Evolutionary conservation across 2,329 filamentous ascomycete species (phyloP).

Genomic region (Sporothrix dimorphospora): DNA sequence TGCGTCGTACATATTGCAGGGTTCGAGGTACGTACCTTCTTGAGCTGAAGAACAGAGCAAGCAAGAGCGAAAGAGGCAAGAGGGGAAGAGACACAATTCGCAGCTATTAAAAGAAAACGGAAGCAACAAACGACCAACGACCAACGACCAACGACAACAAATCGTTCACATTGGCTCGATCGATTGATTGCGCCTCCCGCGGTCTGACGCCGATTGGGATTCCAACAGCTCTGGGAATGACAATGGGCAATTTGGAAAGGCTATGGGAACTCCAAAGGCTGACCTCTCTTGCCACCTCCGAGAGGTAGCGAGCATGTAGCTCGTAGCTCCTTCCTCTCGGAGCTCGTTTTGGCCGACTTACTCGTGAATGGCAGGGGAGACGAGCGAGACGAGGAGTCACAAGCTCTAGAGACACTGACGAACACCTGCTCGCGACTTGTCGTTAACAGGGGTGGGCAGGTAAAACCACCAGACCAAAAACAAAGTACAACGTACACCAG

Average conservation of each 20-base stretch:
- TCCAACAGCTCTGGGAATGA: background rate
- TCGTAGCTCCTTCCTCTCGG: slow-evolving; percentile 15
- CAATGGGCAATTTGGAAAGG: background rate
- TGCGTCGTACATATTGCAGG: background rate
- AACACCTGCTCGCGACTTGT: background rate
- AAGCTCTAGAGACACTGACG: background rate
- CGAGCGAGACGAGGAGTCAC: background rate
- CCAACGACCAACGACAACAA: background rate
- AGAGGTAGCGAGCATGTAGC: background rate
- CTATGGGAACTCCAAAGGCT: background rate
- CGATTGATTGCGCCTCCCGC: background rate
- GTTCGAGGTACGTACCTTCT: background rate
- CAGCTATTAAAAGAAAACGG: background rate
- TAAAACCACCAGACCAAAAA: too few species aligned
- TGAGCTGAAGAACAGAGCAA: background rate
- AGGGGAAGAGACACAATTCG: background rate
- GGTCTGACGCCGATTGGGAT: background rate
- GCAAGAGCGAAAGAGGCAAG: background rate
- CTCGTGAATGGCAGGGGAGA: background rate
- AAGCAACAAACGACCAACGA: background rate
- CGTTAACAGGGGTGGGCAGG: background rate
- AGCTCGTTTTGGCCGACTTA: slow-evolving; percentile 11
- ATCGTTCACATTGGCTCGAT: background rate
- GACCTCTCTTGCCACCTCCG: background rate
- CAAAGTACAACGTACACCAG: too few species aligned